Evolutionary conservation across 2,329 filamentous ascomycete genomes (phyloP).

Genomic region (Ophiobolus disseminans): DNA sequence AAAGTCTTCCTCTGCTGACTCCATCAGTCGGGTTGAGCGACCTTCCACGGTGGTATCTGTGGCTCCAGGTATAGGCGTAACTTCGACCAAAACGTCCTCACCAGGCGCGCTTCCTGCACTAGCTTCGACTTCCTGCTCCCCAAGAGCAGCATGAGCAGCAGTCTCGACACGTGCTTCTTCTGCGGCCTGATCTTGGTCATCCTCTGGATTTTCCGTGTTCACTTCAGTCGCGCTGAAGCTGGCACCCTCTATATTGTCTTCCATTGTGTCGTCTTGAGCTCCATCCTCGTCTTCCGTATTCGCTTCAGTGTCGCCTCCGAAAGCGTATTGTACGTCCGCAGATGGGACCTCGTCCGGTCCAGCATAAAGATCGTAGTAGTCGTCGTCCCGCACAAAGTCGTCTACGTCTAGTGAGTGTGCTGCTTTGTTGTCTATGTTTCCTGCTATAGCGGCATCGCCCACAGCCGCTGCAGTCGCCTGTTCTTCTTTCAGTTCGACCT

Average conservation of each 20-base stretch:
- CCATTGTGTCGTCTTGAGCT: too few species aligned
- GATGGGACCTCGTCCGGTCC: conserved; percentile 52
- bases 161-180: not conserved
- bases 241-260: conserved; percentile 9
- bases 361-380: conserved; percentile 34
- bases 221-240: conserved; percentile 15
- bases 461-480: not conserved
- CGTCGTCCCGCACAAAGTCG: conserved; percentile 20
- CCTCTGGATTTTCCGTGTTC: conserved; percentile 11
- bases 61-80: too few species aligned
- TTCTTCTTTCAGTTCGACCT: not conserved
- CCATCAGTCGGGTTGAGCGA: too few species aligned
- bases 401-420: not conserved
- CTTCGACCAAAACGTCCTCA: too few species aligned
- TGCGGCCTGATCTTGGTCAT: not conserved
- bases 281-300: conserved; percentile 29
- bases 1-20: not conserved
- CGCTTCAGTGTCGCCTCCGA: conserved; percentile 39
- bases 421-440: conserved; percentile 1
- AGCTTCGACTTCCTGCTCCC: too few species aligned
- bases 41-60: too few species aligned
- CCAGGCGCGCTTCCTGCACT: too few species aligned
- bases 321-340: conserved; percentile 63
- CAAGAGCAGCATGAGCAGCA: not conserved
- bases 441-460: not conserved